These are phyloP conservation scores for Hyparrhenia diplandra DNA, from an alignment of 176 grass and related monocot genomes.

Conservation along the genomic window DNA sequence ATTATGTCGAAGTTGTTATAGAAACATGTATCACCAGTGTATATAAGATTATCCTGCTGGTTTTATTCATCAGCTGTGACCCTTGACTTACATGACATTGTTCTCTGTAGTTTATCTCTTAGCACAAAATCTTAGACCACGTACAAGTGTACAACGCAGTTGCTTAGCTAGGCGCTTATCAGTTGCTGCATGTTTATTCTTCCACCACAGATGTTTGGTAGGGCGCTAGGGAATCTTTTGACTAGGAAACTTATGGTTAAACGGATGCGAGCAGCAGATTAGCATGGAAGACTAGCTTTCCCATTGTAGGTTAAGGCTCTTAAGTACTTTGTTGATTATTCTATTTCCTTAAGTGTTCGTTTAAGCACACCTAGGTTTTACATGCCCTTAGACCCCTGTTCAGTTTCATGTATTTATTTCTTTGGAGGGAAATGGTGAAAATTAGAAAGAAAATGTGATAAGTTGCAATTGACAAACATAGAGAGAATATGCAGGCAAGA, in stretches of 20 bases:
- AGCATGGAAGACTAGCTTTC: too few species aligned
- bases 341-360: too few species aligned
- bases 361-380: too few species aligned
- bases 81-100: not conserved
- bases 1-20: not conserved
- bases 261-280: too few species aligned
- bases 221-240: too few species aligned
- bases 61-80: not conserved
- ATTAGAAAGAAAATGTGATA: not conserved
- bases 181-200: too few species aligned
- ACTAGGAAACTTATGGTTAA: too few species aligned
- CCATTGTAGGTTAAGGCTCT: too few species aligned
- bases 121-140: not conserved
- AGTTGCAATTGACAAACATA: not conserved
- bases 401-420: not conserved
- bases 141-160: too few species aligned
- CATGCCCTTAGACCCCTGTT: not conserved
- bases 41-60: not conserved
- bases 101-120: not conserved
- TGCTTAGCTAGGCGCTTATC: too few species aligned
- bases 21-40: not conserved
- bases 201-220: too few species aligned
- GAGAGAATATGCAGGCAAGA: not conserved
- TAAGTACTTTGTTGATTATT: too few species aligned
- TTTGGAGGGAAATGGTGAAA: not conserved